Base-by-base conservation (phyloP, 2,329 filamentous ascomycete species). In the Botrytis galanthina region DNA sequence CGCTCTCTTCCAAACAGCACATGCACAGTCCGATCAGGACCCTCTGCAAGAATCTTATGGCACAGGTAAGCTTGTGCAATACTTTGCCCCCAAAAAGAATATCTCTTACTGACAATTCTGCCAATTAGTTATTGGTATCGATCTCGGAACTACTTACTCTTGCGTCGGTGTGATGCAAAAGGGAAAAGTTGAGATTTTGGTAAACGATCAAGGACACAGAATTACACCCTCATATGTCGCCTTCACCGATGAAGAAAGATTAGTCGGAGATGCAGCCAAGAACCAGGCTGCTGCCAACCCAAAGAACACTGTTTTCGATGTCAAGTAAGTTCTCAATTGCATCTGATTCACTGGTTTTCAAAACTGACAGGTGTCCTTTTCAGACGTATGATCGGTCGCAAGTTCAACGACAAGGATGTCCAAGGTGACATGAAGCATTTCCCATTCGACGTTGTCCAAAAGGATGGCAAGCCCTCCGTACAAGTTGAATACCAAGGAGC, bases 371-470 rank as follows among this genome's bases (percentile, higher is more conserved):
- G 42, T 62, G 72, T 77, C 26, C 42, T 48, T 74, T 70, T 12
- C 77, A 94, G 92, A 87, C 93, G 93, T 82, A 84, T 96, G 80
- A 95, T 96, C 82, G 93, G 93, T 81, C 92, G 92, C 84, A 96
- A 95, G 85, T 95, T 87, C 84, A 85, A 86, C 69, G 93, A 96
- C 83, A 93, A 92, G 86, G 93, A 97, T 77, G 91, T 98, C 78
- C 95, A 98, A 87, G 88, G 87, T 82, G 96, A 99, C 82, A 89
- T 96, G 82, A 98, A 99, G 93, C 93, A 98, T 88, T 98, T 97
- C 89, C 95, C 96, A 81, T 99, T 95, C 92, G 94, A 93, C 86
- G 93, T 99, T 75, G 82, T 94, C 81, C 89, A 92, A 88, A 95
- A 96, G 88, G 90, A 92, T 84, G 94, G 91, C 83, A 97, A 98